Conservation (phyloP, 176 grass and related monocot genomes). For the Sorghum bicolor region Sorghum_bicolor_NCBIv3 NC_012872.2:72083501-72084000, state of each 20-base stretch:
- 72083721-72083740: constrained; percentile 22
- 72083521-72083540: constrained; percentile 48
- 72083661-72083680: constrained; percentile 34
- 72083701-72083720: constrained; percentile 13
- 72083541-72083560: constrained; percentile 45
- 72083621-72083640: constrained; percentile 52
- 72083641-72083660: constrained; percentile 52
- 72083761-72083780: neutral
- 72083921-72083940: constrained; percentile 76
- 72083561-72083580: constrained; percentile 73
- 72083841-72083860: constrained; percentile 55
- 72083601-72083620: constrained; percentile 47
- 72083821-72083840: constrained; percentile 51
- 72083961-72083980: constrained; percentile 50
- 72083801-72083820: constrained; percentile 42
- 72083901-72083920: constrained; percentile 54
- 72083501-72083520: constrained; percentile 52
- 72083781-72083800: constrained; percentile 3
- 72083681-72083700: constrained; percentile 18
- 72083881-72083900: constrained; percentile 41
- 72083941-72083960: constrained; percentile 55
- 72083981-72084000: constrained; percentile 69
- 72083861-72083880: constrained; percentile 47
- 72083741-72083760: neutral
- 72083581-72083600: constrained; percentile 61